Conservation (phyloP, 768 basidiomycete species). For the Kwoniella europaea region DNA sequence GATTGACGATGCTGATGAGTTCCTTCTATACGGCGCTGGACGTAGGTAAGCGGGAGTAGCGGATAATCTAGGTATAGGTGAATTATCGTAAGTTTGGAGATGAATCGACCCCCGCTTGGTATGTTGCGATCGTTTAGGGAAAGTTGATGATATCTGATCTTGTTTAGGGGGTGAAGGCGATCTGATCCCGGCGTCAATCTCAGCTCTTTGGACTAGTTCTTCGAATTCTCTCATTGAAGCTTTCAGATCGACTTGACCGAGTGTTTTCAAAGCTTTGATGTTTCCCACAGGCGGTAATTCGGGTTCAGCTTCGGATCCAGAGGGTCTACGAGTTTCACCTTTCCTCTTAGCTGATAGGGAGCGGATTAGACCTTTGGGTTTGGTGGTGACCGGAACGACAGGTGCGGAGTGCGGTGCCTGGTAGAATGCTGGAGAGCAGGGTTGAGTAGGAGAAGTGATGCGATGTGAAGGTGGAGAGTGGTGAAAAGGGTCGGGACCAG, state of each 20-base stretch:
- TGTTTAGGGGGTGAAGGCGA: not conserved
- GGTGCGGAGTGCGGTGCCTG: slow-evolving; percentile 20
- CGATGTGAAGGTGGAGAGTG: slow-evolving; percentile 7
- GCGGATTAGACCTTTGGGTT: slow-evolving; percentile 11
- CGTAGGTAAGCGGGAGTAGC: slow-evolving; percentile 16
- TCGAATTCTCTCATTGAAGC: slow-evolving; percentile 15
- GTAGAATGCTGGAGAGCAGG: slow-evolving; percentile 2
- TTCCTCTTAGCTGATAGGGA: slow-evolving; percentile 12
- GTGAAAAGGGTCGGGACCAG: slow-evolving; percentile 16
- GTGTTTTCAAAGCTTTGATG: slow-evolving; percentile 4
- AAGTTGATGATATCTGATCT: not conserved
- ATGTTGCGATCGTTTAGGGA: not conserved
- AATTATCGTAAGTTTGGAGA: not conserved
- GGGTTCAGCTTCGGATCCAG: not conserved
- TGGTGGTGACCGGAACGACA: slow-evolving; percentile 6
- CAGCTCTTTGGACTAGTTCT: slow-evolving; percentile 10
- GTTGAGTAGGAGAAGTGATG: not conserved
- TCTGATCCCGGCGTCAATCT: slow-evolving; percentile 16
- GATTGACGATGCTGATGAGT: slow-evolving; percentile 9
- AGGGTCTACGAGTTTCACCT: not conserved
- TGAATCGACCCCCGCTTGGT: not conserved
- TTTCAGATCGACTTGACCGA: slow-evolving; percentile 3
- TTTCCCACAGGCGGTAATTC: slow-evolving; percentile 6
- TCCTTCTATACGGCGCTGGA: not conserved
- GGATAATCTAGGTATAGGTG: slow-evolving; percentile 10